These are phyloP conservation scores for Fusarium verticillioides DNA, from an alignment of 2,329 filamentous ascomycete species.

Conservation along the genomic window DNA sequence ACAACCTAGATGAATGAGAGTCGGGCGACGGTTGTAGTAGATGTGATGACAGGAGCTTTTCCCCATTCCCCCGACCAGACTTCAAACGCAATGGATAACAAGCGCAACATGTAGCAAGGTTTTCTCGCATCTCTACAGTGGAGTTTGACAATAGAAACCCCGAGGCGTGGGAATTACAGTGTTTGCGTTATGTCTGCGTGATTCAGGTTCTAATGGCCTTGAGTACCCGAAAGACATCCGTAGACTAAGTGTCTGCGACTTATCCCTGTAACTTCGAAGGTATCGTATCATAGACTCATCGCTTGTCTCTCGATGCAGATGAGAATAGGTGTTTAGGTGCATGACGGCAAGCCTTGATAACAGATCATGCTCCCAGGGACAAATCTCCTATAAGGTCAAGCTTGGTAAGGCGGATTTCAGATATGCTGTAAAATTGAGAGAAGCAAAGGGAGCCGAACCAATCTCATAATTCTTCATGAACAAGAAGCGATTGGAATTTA, in stretches of 20 bases:
- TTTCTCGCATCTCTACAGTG: no score
- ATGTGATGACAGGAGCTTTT: neutral
- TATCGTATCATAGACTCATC: neutral
- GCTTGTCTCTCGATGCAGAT: neutral
- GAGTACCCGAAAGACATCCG: neutral
- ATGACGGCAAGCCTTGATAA: no score
- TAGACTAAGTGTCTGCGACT: neutral
- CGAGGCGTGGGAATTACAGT: no score
- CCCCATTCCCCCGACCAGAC: neutral
- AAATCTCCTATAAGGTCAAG: neutral
- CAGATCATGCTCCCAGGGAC: no score
- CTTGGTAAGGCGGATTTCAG: neutral
- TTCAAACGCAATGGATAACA: neutral
- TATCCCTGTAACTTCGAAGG: neutral
- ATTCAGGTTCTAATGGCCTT: neutral
- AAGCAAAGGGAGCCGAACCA: no score
- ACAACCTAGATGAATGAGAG: neutral
- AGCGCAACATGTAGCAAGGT: neutral
- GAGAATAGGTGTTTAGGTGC: neutral
- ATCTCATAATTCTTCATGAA: neutral
- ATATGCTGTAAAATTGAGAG: neutral
- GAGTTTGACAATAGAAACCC: neutral
- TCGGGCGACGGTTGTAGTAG: neutral
- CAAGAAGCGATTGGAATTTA: neutral
- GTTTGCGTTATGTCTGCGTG: neutral